These are phyloP conservation scores for Phytophthora constricta DNA, from an alignment of 352 stramenopile species.

Conservation along the genomic window DNA sequence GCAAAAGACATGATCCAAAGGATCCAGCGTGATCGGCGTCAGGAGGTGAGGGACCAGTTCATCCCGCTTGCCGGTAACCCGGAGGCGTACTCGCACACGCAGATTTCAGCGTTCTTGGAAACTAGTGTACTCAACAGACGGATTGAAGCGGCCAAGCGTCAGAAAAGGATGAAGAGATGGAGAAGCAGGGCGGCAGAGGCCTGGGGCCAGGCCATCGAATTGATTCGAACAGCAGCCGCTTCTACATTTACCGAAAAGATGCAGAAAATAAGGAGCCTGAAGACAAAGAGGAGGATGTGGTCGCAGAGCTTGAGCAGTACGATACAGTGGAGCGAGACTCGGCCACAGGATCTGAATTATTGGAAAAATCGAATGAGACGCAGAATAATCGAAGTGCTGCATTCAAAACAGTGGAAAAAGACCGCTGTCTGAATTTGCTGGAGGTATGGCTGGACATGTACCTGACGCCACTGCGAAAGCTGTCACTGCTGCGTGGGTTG, in stretches of 20 bases:
- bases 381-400: constrained; percentile 35
- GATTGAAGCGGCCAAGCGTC: constrained; percentile 61
- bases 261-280: constrained; percentile 19
- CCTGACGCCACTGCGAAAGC: constrained; percentile 24
- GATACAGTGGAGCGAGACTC: constrained; percentile 23
- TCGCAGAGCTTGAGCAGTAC: constrained; percentile 31
- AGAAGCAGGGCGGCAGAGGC: constrained; percentile 31
- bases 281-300: constrained; percentile 35
- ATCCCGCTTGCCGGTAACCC: constrained; percentile 95
- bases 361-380: constrained; percentile 14
- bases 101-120: constrained; percentile 96
- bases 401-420: constrained; percentile 37
- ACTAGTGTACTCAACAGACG: constrained; percentile 90
- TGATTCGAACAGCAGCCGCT: constrained; percentile 76
- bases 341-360: not conserved
- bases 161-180: constrained; percentile 67
- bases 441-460: constrained; percentile 7
- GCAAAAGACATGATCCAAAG: constrained; percentile 94
- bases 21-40: constrained; percentile 87
- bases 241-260: constrained; percentile 76
- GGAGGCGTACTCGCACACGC: constrained; percentile 94
- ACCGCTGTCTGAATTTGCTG: constrained; percentile 24
- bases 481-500: constrained; percentile 39
- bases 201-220: constrained; percentile 70
- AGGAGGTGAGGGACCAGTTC: constrained; percentile 94